A percentile compares a stretch with the other conserved stretches of the same genome.
Evolutionary conservation across 495 filamentous ascomycete genomes (phyloP).

Genomic region (Penicillium alfredii): DNA sequence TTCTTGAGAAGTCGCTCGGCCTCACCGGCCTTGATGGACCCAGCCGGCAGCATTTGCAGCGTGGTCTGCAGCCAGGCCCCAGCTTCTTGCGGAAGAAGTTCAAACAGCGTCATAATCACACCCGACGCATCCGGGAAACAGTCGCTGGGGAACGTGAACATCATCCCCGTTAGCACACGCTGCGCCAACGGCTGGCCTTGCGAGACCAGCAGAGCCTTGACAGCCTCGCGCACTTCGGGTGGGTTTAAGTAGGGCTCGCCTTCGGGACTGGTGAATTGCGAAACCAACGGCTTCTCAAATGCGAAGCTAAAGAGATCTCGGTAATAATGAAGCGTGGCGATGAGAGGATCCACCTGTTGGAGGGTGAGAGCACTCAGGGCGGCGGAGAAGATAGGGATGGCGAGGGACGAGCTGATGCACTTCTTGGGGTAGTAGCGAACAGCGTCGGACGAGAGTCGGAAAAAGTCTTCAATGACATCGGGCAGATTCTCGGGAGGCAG

Average conservation of each 20-base stretch:
- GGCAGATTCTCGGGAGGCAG: conserved; percentile 80
- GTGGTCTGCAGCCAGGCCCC: conserved; percentile 75
- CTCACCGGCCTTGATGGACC: conserved; percentile 64
- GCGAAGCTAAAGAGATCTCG: conserved; percentile 90
- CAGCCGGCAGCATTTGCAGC: conserved; percentile 72
- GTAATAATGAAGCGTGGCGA: conserved; percentile 87
- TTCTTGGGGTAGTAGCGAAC: conserved; percentile 85
- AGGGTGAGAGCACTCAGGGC: conserved; percentile 77
- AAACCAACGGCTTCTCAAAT: conserved; percentile 66
- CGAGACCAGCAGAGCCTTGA: conserved; percentile 62
- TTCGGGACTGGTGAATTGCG: conserved; percentile 50
- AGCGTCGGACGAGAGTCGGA: conserved; percentile 83
- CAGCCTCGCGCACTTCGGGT: conserved; percentile 58
- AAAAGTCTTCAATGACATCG: conserved; percentile 98
- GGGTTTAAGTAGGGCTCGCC: conserved; percentile 46
- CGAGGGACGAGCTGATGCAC: conserved; percentile 68
- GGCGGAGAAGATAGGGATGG: conserved; percentile 78
- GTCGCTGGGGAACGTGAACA: conserved; percentile 94
- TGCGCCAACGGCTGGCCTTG: conserved; percentile 78
- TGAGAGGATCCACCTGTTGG: conserved; percentile 84
- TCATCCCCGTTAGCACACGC: conserved; percentile 89
- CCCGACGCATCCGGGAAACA: conserved; percentile 92
- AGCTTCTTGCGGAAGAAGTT: conserved; percentile 73
- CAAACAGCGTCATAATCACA: conserved; percentile 82
- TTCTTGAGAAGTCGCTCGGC: conserved; percentile 59